Conservation (phyloP, 2,329 filamentous ascomycete species). For the Blastomyces emzantsi region DNA sequence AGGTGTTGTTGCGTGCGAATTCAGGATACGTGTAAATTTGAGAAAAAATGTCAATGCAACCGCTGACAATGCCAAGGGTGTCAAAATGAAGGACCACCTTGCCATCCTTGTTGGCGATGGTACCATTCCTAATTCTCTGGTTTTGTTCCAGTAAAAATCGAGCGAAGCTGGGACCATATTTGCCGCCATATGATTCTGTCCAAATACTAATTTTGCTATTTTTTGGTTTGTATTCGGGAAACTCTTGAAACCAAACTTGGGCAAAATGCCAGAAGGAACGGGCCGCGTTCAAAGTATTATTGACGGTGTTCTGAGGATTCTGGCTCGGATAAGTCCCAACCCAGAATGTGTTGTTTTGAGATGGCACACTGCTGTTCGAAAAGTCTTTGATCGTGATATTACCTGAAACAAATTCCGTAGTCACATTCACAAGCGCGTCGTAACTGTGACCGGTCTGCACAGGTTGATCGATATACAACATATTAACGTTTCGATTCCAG, state of each 20-base stretch:
- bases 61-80: conserved; percentile 48
- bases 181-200: conserved; percentile 40
- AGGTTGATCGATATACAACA: conserved; percentile 63
- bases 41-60: conserved; percentile 56
- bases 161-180: conserved; percentile 34
- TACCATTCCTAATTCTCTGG: conserved; percentile 25
- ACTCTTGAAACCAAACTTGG: conserved; percentile 49
- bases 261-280: conserved; percentile 47
- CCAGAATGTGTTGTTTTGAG: conserved; percentile 8
- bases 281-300: conserved; percentile 37
- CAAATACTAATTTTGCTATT: conserved; percentile 38
- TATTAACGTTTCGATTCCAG: conserved; percentile 54
- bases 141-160: conserved; percentile 36
- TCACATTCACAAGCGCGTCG: conserved; percentile 20
- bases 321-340: conserved; percentile 11
- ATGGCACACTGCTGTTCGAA: neutral
- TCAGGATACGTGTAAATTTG: conserved; percentile 40
- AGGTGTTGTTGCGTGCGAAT: conserved; percentile 43
- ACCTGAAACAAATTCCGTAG: conserved; percentile 16
- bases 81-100: conserved; percentile 27
- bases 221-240: conserved; percentile 47
- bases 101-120: conserved; percentile 29
- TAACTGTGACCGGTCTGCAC: conserved; percentile 49
- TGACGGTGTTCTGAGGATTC: conserved; percentile 13
- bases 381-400: neutral